These are phyloP conservation scores for Xylaria sp. DNA, from an alignment of 2,329 filamentous ascomycete species.

Conservation along the genomic window DNA sequence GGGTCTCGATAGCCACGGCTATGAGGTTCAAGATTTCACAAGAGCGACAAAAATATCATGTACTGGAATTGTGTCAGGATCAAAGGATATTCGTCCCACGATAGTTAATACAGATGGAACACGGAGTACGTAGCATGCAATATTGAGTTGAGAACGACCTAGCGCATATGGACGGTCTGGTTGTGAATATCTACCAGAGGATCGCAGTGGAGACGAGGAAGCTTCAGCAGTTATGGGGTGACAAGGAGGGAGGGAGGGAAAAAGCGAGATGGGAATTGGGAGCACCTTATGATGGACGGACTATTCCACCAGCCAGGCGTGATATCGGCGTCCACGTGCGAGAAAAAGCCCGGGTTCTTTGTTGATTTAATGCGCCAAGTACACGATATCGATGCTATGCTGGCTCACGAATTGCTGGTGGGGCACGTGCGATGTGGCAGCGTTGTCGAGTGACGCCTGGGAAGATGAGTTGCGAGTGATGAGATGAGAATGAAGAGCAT, in stretches of 20 bases:
- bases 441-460: background rate
- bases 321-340: background rate
- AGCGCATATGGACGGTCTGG: no score
- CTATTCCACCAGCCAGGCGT: background rate
- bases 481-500: background rate
- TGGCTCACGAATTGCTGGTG: background rate
- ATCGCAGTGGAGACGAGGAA: no score
- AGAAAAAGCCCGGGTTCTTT: background rate
- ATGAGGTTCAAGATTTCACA: background rate
- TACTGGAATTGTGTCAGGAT: no score
- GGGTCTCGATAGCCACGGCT: no score
- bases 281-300: slow-evolving; percentile 1
- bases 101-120: no score
- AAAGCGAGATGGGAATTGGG: background rate
- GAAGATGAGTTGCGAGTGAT: background rate
- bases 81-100: no score
- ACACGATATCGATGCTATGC: background rate
- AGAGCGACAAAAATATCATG: no score
- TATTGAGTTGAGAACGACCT: no score
- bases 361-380: background rate
- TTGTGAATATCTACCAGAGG: no score
- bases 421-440: background rate
- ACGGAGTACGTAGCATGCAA: no score
- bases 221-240: background rate
- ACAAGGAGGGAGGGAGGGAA: background rate